Evolutionary conservation across 2,329 filamentous ascomycete genomes (phyloP).

Genomic region (Pseudogymnoascus sp.): DNA sequence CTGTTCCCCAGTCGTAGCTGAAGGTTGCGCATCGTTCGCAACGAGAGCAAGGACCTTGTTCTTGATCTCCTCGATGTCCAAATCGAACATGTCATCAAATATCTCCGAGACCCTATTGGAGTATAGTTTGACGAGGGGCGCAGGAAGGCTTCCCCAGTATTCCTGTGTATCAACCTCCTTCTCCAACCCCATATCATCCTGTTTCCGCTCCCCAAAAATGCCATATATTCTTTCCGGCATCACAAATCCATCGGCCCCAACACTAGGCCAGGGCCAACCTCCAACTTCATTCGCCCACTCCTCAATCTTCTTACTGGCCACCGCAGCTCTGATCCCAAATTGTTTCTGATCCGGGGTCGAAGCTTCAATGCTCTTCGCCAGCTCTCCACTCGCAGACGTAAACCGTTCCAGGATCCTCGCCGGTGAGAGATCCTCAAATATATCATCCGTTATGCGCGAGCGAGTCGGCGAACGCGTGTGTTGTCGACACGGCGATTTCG

Average conservation of each 20-base stretch:
- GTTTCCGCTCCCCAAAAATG: slow-evolving; percentile 12
- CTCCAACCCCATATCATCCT: slow-evolving; percentile 13
- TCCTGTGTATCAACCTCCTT: slow-evolving; percentile 19
- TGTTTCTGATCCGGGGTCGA: slow-evolving; percentile 60
- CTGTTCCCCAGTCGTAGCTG: slow-evolving; percentile 25
- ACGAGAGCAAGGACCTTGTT: slow-evolving; percentile 63
- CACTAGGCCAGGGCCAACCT: slow-evolving; percentile 48
- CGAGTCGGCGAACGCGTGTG: slow-evolving; percentile 21
- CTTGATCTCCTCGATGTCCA: slow-evolving; percentile 83
- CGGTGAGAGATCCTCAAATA: slow-evolving; percentile 54
- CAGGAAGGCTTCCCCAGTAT: slow-evolving; percentile 65
- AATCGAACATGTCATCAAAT: slow-evolving; percentile 54
- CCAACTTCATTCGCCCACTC: slow-evolving; percentile 68
- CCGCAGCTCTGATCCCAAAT: slow-evolving; percentile 61
- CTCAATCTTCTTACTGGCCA: slow-evolving; percentile 62
- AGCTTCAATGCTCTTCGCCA: slow-evolving; percentile 52
- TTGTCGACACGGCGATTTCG: slow-evolving; percentile 1
- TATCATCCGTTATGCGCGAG: slow-evolving; percentile 38
- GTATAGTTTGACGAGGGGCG: slow-evolving; percentile 55
- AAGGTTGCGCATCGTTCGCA: slow-evolving; percentile 31
- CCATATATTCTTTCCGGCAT: slow-evolving; percentile 29
- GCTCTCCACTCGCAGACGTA: slow-evolving; percentile 40
- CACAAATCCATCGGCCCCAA: slow-evolving; percentile 46
- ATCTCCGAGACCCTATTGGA: slow-evolving; percentile 70
- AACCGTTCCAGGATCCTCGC: slow-evolving; percentile 53